Conservation (phyloP, 169 alveolate genomes). For the Neospora caninum region DNA sequence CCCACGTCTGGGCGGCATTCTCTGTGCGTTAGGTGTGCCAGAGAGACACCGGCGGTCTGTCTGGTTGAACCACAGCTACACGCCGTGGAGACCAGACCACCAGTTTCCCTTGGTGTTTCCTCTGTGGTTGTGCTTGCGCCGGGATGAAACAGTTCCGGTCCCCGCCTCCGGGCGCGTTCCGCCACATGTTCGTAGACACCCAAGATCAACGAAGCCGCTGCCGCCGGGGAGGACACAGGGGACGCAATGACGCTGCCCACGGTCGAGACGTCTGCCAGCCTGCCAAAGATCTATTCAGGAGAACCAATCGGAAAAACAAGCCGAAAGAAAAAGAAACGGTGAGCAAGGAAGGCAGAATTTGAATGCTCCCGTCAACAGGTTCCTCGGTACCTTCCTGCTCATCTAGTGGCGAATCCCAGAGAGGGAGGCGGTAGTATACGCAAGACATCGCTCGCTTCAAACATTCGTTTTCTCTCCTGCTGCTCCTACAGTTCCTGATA, state of each 20-base stretch:
- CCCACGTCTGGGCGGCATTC: too few species aligned
- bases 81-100: too few species aligned
- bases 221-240: constrained; percentile 41
- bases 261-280: constrained; percentile 32
- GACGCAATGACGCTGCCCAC: constrained; percentile 56
- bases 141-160: background rate
- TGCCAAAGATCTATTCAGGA: constrained; percentile 47
- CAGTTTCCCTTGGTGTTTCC: too few species aligned
- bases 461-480: background rate
- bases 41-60: too few species aligned
- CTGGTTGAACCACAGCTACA: too few species aligned
- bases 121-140: too few species aligned
- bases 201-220: constrained; percentile 16
- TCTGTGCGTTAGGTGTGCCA: too few species aligned
- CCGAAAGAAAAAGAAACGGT: too few species aligned
- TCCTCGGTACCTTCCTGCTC: background rate
- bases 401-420: background rate
- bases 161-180: background rate
- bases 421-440: background rate
- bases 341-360: too few species aligned
- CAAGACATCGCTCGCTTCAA: background rate
- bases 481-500: too few species aligned
- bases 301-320: too few species aligned
- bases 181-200: background rate
- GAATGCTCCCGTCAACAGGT: too few species aligned